Conservation (phyloP, 306 rosid genomes). For the Begonia loranthoides region DNA sequence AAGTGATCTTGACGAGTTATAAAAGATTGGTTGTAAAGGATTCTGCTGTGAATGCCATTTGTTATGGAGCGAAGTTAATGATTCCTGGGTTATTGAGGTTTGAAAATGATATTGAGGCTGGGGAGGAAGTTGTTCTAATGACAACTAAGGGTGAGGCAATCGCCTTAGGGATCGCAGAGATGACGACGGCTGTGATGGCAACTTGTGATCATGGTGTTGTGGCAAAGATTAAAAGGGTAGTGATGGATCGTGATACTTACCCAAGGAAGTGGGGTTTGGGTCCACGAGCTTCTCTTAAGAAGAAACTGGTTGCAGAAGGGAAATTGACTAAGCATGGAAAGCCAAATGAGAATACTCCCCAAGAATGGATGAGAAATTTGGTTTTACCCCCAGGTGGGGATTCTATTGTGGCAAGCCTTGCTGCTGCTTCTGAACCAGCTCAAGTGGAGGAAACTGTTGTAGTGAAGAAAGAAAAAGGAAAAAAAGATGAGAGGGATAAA, state of each 20-base stretch:
- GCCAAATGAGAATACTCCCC: conserved; percentile 50
- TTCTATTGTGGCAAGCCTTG: conserved; percentile 35
- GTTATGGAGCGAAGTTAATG: conserved; percentile 85
- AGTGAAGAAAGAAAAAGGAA: conserved; percentile 15
- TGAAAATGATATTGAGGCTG: conserved; percentile 68
- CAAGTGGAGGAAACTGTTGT: conserved; percentile 4
- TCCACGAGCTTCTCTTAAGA: conserved; percentile 72
- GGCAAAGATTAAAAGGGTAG: conserved; percentile 82
- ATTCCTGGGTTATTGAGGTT: conserved; percentile 72
- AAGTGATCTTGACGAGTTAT: conserved; percentile 54
- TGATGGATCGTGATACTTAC: conserved; percentile 82
- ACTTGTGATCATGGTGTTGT: conserved; percentile 83
- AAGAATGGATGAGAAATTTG: conserved; percentile 55
- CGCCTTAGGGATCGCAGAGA: conserved; percentile 81
- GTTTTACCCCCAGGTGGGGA: conserved; percentile 57
- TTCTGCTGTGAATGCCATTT: conserved; percentile 76
- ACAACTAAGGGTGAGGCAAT: conserved; percentile 76
- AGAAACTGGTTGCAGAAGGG: conserved; percentile 50
- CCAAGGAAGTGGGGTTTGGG: conserved; percentile 89
- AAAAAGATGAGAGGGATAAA: conserved; percentile 11
- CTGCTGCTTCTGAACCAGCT: conserved; percentile 34
- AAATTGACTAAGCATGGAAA: conserved; percentile 71
- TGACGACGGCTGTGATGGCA: conserved; percentile 80
- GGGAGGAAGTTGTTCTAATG: conserved; percentile 76
- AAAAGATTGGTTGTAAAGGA: conserved; percentile 82